Evolutionary conservation across 2,329 filamentous ascomycete genomes (phyloP).

Genomic region (Trichoderma endophyticum): DNA sequence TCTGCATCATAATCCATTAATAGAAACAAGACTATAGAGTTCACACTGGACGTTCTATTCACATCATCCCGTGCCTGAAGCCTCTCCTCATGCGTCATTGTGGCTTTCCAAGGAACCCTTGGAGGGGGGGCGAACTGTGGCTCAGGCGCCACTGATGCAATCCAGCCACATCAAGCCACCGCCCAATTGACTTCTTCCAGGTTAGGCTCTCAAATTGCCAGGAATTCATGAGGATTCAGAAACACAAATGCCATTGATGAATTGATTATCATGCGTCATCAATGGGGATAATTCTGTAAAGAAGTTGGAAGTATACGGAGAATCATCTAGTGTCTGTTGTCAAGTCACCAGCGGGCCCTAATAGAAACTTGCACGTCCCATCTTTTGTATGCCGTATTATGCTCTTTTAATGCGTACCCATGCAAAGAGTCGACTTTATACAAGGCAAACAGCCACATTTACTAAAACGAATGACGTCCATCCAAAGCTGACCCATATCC

Average conservation of each 20-base stretch:
- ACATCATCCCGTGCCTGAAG: neutral
- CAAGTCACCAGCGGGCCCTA: accelerated
- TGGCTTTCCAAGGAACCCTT: neutral
- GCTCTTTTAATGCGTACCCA: neutral
- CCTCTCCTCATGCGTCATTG: slow-evolving; percentile 3
- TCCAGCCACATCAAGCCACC: neutral
- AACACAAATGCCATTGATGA: neutral
- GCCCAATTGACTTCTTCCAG: neutral
- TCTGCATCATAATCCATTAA: neutral
- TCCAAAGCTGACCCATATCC: neutral
- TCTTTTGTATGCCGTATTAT: neutral
- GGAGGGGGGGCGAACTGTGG: neutral
- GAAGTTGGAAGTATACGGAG: too few species aligned
- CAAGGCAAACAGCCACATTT: neutral
- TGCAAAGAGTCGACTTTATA: neutral
- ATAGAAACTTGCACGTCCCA: neutral
- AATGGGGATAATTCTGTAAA: neutral
- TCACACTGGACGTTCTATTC: neutral
- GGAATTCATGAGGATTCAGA: neutral
- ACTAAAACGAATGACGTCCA: neutral
- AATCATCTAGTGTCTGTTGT: too few species aligned
- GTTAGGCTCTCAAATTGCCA: neutral
- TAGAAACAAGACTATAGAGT: neutral
- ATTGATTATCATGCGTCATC: neutral
- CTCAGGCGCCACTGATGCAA: neutral